Conservation (phyloP, 495 filamentous ascomycete species). For the Neurospora sp. region DNA sequence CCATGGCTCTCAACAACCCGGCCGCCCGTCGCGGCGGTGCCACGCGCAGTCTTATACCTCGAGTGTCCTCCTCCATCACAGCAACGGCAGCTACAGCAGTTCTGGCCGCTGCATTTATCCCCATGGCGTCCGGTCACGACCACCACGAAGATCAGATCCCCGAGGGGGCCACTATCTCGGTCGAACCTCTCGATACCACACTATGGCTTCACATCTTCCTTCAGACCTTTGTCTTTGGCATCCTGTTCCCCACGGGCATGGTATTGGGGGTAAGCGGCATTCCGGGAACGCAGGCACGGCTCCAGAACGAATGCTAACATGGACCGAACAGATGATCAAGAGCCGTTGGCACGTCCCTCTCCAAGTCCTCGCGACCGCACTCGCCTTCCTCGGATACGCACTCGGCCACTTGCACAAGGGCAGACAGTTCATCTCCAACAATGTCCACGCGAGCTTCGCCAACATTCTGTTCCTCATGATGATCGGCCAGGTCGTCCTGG, state of each 20-base stretch:
- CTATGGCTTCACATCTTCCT: conserved; percentile 91
- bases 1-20: conserved; percentile 9
- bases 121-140: conserved; percentile 53
- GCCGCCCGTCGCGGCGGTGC: not conserved
- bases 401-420: conserved; percentile 87
- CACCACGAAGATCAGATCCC: conserved; percentile 65
- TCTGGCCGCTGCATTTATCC: conserved; percentile 18
- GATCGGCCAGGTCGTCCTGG: conserved; percentile 64
- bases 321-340: conserved; percentile 58
- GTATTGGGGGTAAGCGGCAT: conserved; percentile 66
- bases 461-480: conserved; percentile 70
- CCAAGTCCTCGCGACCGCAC: conserved; percentile 60
- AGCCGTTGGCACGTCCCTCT: conserved; percentile 92
- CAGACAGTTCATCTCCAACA: conserved; percentile 66
- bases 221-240: conserved; percentile 78
- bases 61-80: not conserved
- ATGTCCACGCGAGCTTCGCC: conserved; percentile 76
- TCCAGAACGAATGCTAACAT: conserved; percentile 3
- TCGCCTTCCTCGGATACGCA: conserved; percentile 79
- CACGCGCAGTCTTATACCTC: conserved; percentile 1
- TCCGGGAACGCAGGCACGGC: not conserved
- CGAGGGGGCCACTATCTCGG: conserved; percentile 64
- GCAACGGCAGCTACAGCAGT: conserved; percentile 3
- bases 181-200: conserved; percentile 79
- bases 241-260: conserved; percentile 92